A percentile compares a stretch with the other conserved stretches of the same genome.
These are phyloP conservation scores for Tetrapisispora taiwanensis DNA, from an alignment of 805 yeast genomes.

Conservation along the genomic window DNA sequence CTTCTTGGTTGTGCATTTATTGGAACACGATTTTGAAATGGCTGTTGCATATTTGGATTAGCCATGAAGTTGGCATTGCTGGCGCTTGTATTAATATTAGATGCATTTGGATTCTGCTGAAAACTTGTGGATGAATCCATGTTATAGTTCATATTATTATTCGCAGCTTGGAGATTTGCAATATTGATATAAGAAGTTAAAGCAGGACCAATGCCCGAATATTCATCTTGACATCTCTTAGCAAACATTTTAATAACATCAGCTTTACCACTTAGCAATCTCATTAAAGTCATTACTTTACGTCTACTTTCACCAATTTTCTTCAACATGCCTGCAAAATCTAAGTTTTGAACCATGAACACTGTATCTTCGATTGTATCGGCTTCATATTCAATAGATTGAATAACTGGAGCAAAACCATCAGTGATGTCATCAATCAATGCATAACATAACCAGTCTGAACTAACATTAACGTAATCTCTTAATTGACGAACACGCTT, in stretches of 20 bases:
- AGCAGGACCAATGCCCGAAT: constrained; percentile 34
- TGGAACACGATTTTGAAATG: background rate
- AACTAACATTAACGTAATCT: constrained; percentile 66
- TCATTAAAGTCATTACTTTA: constrained; percentile 85
- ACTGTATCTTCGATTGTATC: constrained; percentile 76
- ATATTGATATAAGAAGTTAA: constrained; percentile 32
- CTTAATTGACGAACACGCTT: constrained; percentile 72
- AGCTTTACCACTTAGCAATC: constrained; percentile 85
- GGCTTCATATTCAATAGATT: constrained; percentile 68
- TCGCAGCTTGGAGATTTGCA: constrained; percentile 27
- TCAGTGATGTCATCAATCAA: constrained; percentile 76
- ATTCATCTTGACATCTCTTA: constrained; percentile 77
- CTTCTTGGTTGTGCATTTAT: constrained; percentile 56
- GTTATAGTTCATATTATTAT: constrained; percentile 1
- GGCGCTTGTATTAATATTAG: background rate
- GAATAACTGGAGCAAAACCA: constrained; percentile 75
- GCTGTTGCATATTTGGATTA: background rate
- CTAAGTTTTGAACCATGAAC: constrained; percentile 64
- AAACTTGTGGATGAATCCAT: constrained; percentile 4
- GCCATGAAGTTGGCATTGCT: background rate
- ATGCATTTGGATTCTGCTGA: background rate
- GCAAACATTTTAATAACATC: constrained; percentile 95
- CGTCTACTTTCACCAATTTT: constrained; percentile 84
- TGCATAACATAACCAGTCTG: constrained; percentile 79
- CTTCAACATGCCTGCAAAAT: constrained; percentile 65